Evolutionary conservation across 1,139 yeast species (phyloP).

Genomic region (Chernovozyma aurita): DNA sequence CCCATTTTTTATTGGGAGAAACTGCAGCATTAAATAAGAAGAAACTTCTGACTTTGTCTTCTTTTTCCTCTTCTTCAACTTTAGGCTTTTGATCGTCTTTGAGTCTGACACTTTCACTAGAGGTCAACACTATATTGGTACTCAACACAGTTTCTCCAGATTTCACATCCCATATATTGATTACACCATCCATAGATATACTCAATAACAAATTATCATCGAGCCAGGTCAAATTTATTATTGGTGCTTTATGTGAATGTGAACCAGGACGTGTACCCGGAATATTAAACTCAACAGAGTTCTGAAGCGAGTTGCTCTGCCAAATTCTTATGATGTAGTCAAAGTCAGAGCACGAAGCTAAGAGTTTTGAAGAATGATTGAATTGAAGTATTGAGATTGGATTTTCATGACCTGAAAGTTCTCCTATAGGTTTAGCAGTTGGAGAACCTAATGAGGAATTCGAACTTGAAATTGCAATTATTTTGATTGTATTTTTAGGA

Average conservation of each 20-base stretch:
- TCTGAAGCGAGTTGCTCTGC: constrained; percentile 57
- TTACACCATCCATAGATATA: constrained; percentile 65
- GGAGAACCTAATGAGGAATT: constrained; percentile 9
- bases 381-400: constrained; percentile 56
- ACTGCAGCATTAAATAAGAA: constrained; percentile 52
- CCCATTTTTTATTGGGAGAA: constrained; percentile 43
- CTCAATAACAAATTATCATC: constrained; percentile 24
- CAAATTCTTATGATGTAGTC: constrained; percentile 71
- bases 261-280: constrained; percentile 9
- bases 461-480: constrained; percentile 43
- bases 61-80: constrained; percentile 16
- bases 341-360: constrained; percentile 69
- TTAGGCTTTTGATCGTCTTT: constrained; percentile 12
- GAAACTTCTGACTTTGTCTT: constrained; percentile 38
- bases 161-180: constrained; percentile 63
- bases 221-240: constrained; percentile 55
- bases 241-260: constrained; percentile 46
- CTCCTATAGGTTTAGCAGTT: constrained; percentile 47
- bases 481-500: constrained; percentile 48
- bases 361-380: constrained; percentile 44
- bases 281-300: constrained; percentile 26
- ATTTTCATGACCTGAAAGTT: constrained; percentile 64
- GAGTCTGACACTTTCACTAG: constrained; percentile 16
- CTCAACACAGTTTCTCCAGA: constrained; percentile 29
- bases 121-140: constrained; percentile 21